A percentile compares a stretch with the other conserved stretches of the same genome.
Evolutionary conservation across 208 protist genomes (phyloP).

Genomic region (Trichomonas tenax): DNA sequence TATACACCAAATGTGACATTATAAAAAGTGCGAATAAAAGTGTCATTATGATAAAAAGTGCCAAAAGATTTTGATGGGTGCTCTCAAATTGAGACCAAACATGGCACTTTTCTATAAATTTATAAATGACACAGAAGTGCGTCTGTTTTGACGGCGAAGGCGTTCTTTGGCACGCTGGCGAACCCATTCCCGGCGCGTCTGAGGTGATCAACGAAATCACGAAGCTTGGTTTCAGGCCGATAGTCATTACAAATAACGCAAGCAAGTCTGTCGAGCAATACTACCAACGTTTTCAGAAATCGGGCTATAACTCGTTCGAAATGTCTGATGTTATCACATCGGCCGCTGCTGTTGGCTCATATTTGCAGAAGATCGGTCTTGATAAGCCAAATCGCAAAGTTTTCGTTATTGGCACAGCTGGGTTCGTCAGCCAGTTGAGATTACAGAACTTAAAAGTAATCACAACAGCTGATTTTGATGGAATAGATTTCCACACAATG

Average conservation of each 20-base stretch:
- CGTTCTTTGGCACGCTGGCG: background rate
- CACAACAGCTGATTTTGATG: background rate
- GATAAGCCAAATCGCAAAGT: background rate
- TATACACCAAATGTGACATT: no score
- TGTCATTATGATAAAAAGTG: no score
- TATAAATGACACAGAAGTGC: background rate
- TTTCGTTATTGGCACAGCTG: background rate
- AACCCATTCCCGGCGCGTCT: background rate
- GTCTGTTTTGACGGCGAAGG: background rate
- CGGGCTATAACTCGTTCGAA: background rate
- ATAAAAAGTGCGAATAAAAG: background rate
- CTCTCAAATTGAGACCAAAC: background rate
- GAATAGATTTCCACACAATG: background rate
- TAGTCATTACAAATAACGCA: background rate
- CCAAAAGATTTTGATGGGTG: background rate
- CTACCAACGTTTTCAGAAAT: background rate
- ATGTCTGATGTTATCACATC: background rate
- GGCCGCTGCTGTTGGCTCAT: background rate
- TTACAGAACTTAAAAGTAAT: background rate
- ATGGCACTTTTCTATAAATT: background rate
- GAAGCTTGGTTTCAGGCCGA: background rate
- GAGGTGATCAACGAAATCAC: background rate
- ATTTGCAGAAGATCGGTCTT: background rate
- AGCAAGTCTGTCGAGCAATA: background rate
- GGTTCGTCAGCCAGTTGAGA: background rate